These are phyloP conservation scores for Ceratocystis albifundus DNA, from an alignment of 2,329 filamentous ascomycete species.

Conservation along the genomic window DNA sequence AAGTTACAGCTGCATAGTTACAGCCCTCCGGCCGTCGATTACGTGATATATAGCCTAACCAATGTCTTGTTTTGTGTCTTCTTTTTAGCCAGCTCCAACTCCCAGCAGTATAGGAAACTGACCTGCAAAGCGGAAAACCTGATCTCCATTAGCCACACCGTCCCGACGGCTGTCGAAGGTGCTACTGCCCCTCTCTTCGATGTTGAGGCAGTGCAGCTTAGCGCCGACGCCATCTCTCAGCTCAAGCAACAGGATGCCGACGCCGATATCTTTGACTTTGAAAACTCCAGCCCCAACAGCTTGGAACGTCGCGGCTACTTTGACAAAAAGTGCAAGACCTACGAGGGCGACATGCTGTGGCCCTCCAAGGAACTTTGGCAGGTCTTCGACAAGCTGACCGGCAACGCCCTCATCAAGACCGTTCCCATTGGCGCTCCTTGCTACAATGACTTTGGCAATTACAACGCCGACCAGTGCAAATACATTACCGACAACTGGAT, in stretches of 20 bases:
- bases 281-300: constrained; percentile 8
- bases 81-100: neutral
- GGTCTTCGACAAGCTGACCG: constrained; percentile 27
- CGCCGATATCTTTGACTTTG: constrained; percentile 18
- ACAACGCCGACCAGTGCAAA: constrained; percentile 28
- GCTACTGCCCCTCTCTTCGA: constrained; percentile 13
- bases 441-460: constrained; percentile 24
- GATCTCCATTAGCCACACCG: constrained; percentile 15
- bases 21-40: neutral
- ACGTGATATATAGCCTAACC: constrained; percentile 7
- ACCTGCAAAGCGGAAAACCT: constrained; percentile 18
- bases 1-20: constrained; percentile 7
- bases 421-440: constrained; percentile 29
- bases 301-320: constrained; percentile 8
- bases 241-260: constrained; percentile 14
- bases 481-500: constrained; percentile 27
- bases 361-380: constrained; percentile 29
- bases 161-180: constrained; percentile 2
- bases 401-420: constrained; percentile 29
- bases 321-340: constrained; percentile 28
- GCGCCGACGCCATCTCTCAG: constrained; percentile 9
- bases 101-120: constrained; percentile 8
- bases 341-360: constrained; percentile 28
- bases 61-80: neutral
- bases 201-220: constrained; percentile 17